phyloP scores from a whole-genome alignment of 805 yeast genomes.

The Kazachstania viticola region DNA sequence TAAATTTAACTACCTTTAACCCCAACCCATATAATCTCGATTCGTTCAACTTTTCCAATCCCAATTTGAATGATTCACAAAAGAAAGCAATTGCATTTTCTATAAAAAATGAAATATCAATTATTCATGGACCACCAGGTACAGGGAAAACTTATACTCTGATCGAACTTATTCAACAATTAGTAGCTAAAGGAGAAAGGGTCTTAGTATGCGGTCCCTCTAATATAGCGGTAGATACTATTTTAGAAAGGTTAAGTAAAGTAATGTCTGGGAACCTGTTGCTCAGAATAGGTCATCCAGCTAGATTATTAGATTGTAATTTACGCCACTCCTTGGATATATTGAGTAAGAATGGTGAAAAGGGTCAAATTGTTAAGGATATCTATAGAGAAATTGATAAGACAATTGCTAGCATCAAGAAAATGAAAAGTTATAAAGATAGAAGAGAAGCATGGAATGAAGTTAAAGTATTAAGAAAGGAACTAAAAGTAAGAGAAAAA shows the following conservation, averaged over 20 bases:
- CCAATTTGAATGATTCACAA: slow-evolving; percentile 50
- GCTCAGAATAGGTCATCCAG: slow-evolving; percentile 90
- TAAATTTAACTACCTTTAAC: slow-evolving; percentile 27
- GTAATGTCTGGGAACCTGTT: slow-evolving; percentile 36
- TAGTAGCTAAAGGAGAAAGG: slow-evolving; percentile 38
- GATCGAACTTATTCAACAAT: slow-evolving; percentile 69
- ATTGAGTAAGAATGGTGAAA: slow-evolving; percentile 45
- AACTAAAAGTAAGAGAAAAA: slow-evolving; percentile 53
- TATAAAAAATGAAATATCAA: slow-evolving; percentile 42
- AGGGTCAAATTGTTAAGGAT: slow-evolving; percentile 52
- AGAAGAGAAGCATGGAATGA: slow-evolving; percentile 57
- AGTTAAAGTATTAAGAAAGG: slow-evolving; percentile 58
- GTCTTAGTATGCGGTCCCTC: slow-evolving; percentile 91
- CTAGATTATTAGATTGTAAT: slow-evolving; percentile 55
- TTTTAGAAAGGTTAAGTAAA: slow-evolving; percentile 57
- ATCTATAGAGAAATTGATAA: slow-evolving; percentile 60
- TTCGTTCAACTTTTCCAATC: slow-evolving; percentile 11
- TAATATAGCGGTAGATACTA: slow-evolving; percentile 84
- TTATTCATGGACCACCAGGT: slow-evolving; percentile 72
- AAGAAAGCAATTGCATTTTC: slow-evolving; percentile 59
- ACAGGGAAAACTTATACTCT: slow-evolving; percentile 77
- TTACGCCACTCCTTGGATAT: slow-evolving; percentile 68
- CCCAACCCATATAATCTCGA: slow-evolving; percentile 2
- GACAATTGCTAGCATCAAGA: slow-evolving; percentile 45
- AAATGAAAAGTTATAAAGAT: slow-evolving; percentile 51